Conservation (phyloP, 202 grass and related monocot genomes). For the Setaria viridis region DNA sequence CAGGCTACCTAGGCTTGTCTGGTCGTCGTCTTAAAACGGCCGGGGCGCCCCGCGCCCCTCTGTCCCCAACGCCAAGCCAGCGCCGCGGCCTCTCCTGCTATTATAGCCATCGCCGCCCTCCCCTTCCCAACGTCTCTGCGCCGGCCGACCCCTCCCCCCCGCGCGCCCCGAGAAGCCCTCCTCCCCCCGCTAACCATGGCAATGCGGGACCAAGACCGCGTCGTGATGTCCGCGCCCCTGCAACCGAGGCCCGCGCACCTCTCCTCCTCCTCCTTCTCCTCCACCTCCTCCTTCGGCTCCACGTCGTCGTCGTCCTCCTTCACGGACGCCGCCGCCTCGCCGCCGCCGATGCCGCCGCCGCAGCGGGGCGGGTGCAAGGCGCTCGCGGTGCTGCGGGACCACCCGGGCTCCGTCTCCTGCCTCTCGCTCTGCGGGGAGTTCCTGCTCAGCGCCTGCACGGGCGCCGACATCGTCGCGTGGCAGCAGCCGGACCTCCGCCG, state of each 20-base stretch:
- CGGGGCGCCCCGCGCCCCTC: neutral
- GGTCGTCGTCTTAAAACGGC: slow-evolving; percentile 39
- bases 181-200: slow-evolving; percentile 9
- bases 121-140: slow-evolving; percentile 15
- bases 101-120: slow-evolving; percentile 23
- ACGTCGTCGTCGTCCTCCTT: slow-evolving; percentile 22
- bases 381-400: slow-evolving; percentile 65
- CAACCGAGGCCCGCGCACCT: slow-evolving; percentile 34
- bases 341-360: neutral
- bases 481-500: slow-evolving; percentile 81
- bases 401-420: slow-evolving; percentile 64
- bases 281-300: neutral
- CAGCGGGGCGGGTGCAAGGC: slow-evolving; percentile 51
- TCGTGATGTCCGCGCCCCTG: slow-evolving; percentile 36
- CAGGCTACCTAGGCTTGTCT: neutral
- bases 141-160: neutral
- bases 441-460: slow-evolving; percentile 81
- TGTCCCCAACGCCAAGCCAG: slow-evolving; percentile 8
- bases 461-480: slow-evolving; percentile 81
- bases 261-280: slow-evolving; percentile 13
- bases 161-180: neutral
- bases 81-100: slow-evolving; percentile 8
- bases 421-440: slow-evolving; percentile 92
- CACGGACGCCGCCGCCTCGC: neutral
- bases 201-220: slow-evolving; percentile 34